Evolutionary conservation across 495 filamentous ascomycete genomes (phyloP).

Genomic region (Ascodesmis nigricans): DNA sequence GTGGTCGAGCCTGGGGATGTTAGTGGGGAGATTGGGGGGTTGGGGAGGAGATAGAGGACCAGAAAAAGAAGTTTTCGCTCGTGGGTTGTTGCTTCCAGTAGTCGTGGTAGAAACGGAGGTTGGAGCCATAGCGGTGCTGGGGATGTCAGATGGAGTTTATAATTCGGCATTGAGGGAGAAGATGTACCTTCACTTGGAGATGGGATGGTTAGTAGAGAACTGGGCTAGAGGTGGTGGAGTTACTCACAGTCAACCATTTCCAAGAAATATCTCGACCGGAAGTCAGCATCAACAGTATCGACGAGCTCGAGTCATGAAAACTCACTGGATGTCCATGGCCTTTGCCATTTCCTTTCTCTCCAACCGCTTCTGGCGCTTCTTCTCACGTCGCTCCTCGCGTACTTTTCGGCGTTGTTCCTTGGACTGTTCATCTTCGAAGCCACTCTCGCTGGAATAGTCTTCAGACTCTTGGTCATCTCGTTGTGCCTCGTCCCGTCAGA

Average conservation of each 20-base stretch:
- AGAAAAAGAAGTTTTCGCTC: slow-evolving; percentile 81
- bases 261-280: slow-evolving; percentile 43
- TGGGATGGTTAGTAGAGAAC: slow-evolving; percentile 4
- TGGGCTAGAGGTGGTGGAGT: background rate
- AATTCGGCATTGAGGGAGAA: too few species aligned
- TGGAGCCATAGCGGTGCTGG: slow-evolving; percentile 72
- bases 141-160: slow-evolving; percentile 11
- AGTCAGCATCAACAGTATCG: slow-evolving; percentile 3
- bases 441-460: slow-evolving; percentile 20
- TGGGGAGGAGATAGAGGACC: slow-evolving; percentile 24
- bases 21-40: background rate
- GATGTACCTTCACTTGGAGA: too few species aligned
- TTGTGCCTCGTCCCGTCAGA: slow-evolving; percentile 17
- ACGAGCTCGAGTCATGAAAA: background rate
- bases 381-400: slow-evolving; percentile 22
- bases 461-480: slow-evolving; percentile 11
- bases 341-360: slow-evolving; percentile 36
- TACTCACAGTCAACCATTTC: slow-evolving; percentile 64
- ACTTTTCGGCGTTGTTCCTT: slow-evolving; percentile 15
- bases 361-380: slow-evolving; percentile 26
- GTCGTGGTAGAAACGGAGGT: slow-evolving; percentile 62
- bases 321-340: slow-evolving; percentile 52
- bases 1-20: slow-evolving; percentile 36
- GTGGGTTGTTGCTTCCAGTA: slow-evolving; percentile 60
- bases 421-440: slow-evolving; percentile 23